Conservation (phyloP, 2,329 filamentous ascomycete species). For the Aspergillus pseudonomiae region DNA sequence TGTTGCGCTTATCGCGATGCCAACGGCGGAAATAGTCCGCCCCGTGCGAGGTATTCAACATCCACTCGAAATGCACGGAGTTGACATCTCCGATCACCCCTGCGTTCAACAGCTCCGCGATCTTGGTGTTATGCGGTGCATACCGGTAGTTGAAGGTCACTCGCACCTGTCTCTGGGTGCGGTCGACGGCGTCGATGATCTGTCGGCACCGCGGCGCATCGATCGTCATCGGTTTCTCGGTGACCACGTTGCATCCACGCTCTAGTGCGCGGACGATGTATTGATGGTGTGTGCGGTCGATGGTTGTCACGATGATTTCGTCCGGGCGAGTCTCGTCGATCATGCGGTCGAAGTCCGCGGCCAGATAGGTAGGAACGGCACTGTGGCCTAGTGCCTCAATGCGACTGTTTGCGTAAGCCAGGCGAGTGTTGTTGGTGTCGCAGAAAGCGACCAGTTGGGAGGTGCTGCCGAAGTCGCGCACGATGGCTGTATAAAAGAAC, state of each 20-base stretch:
- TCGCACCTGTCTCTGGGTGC: slow-evolving; percentile 54
- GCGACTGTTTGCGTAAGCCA: slow-evolving; percentile 56
- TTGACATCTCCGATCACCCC: slow-evolving; percentile 61
- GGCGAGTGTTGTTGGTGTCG: slow-evolving; percentile 63
- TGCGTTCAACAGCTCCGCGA: slow-evolving; percentile 57
- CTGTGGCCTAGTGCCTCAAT: slow-evolving; percentile 46
- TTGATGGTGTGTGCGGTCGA: slow-evolving; percentile 63
- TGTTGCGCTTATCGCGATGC: slow-evolving; percentile 65
- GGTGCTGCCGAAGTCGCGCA: slow-evolving; percentile 54
- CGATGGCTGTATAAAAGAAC: slow-evolving; percentile 64
- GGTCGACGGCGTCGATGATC: slow-evolving; percentile 59
- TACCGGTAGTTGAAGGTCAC: slow-evolving; percentile 69
- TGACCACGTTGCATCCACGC: slow-evolving; percentile 63
- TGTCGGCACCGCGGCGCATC: slow-evolving; percentile 58
- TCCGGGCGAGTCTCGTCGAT: slow-evolving; percentile 58
- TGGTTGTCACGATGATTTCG: slow-evolving; percentile 65
- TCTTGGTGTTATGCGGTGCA: slow-evolving; percentile 66
- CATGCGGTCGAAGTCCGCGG: slow-evolving; percentile 62
- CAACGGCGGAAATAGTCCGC: slow-evolving; percentile 67
- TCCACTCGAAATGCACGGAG: slow-evolving; percentile 66
- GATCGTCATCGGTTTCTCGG: slow-evolving; percentile 68
- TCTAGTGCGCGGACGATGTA: slow-evolving; percentile 65
- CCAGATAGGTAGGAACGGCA: slow-evolving; percentile 57
- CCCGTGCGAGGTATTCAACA: slow-evolving; percentile 64
- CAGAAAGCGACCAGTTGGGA: slow-evolving; percentile 60